Evolutionary conservation across 2,329 filamentous ascomycete genomes (phyloP).

Genomic region (Chaetomium sp.): DNA sequence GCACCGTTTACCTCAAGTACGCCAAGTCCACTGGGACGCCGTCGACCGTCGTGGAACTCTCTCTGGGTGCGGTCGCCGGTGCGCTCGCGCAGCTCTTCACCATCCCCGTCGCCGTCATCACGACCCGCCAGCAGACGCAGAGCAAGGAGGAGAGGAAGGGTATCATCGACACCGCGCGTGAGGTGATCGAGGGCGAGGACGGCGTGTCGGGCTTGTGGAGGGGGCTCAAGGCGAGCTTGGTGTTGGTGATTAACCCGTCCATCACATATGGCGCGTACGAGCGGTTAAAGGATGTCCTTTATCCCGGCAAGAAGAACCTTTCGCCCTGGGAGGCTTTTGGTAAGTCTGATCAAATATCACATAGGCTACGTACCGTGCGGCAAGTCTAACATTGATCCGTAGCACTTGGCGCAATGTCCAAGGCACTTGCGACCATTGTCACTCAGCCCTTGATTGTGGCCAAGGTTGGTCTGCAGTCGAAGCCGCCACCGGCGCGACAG

Average conservation of each 20-base stretch:
- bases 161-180: conserved; percentile 76
- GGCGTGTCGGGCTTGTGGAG: conserved; percentile 87
- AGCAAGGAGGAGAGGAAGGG: conserved; percentile 77
- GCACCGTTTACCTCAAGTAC: conserved; percentile 67
- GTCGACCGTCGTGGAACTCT: conserved; percentile 74
- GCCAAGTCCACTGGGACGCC: conserved; percentile 49
- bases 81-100: conserved; percentile 93
- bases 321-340: conserved; percentile 84
- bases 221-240: conserved; percentile 89
- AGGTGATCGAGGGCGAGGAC: conserved; percentile 86
- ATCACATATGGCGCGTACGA: conserved; percentile 98
- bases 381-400: background rate
- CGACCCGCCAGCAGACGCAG: conserved; percentile 92
- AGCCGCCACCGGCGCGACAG: conserved; percentile 73
- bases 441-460: conserved; percentile 97
- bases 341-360: conserved; percentile 43
- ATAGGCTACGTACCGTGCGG: background rate
- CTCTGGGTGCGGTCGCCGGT: conserved; percentile 78
- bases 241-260: conserved; percentile 90
- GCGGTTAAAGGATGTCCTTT: conserved; percentile 70
- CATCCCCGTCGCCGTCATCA: conserved; percentile 91
- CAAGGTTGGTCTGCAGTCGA: conserved; percentile 93
- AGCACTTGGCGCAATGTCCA: conserved; percentile 91
- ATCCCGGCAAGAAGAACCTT: conserved; percentile 67
- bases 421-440: conserved; percentile 80